Evolutionary conservation across 257 asterid species (phyloP).

Genomic region (Cynanchum wilfordii): DNA sequence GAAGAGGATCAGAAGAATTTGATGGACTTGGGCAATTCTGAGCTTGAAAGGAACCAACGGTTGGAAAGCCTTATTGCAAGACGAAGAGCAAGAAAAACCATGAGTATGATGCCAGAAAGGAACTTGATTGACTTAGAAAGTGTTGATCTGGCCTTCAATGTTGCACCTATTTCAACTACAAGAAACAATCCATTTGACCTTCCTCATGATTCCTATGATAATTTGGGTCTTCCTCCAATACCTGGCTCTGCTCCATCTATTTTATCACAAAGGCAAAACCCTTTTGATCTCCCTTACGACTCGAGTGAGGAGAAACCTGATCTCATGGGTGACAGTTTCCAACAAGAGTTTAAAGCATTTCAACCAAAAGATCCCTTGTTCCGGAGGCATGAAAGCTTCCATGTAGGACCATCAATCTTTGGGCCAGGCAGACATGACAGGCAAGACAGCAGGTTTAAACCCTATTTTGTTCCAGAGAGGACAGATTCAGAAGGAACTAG

Average conservation of each 20-base stretch:
- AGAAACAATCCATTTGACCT: conserved; percentile 67
- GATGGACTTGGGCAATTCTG: conserved; percentile 83
- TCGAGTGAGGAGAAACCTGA: conserved; percentile 80
- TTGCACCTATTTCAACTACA: conserved; percentile 61
- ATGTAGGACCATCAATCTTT: conserved; percentile 51
- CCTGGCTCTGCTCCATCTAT: conserved; percentile 96
- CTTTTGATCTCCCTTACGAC: conserved; percentile 85
- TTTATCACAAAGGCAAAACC: conserved; percentile 64
- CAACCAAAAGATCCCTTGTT: conserved; percentile 54
- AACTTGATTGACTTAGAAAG: conserved; percentile 79
- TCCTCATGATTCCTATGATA: conserved; percentile 42
- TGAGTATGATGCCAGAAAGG: conserved; percentile 46
- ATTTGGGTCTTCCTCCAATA: conserved; percentile 60
- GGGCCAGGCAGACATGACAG: conserved; percentile 47
- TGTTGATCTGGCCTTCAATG: conserved; percentile 52
- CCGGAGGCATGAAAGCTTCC: conserved; percentile 72
- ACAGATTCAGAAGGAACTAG: conserved; percentile 48
- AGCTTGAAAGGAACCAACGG: conserved; percentile 78
- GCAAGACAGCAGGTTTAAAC: conserved; percentile 52
- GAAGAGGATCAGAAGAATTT: conserved; percentile 94
- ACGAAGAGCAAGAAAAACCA: conserved; percentile 64
- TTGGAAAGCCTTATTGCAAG: conserved; percentile 78
- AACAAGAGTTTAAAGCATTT: conserved; percentile 46
- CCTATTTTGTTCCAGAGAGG: conserved; percentile 59
- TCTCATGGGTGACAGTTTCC: conserved; percentile 62